Percentiles rank a stretch among this genome's conserved stretches.
Conservation (phyloP, 2,329 filamentous ascomycete genomes). For the Talaromyces verruculosus region DNA sequence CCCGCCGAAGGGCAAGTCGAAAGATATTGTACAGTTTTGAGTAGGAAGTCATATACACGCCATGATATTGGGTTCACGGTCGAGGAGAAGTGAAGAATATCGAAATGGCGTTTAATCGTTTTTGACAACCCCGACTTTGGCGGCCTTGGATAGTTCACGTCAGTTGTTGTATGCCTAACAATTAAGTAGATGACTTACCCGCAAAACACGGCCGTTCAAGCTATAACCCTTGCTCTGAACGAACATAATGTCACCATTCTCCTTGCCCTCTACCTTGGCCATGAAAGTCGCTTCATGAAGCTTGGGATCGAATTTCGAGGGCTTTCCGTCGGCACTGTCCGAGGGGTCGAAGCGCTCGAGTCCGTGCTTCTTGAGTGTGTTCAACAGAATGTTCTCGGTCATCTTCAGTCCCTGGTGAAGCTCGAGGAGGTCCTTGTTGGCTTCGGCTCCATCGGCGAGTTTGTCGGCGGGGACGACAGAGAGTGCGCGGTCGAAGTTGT, state of each 20-base stretch:
- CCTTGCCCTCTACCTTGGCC: conserved; percentile 80
- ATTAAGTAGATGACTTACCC: conserved; percentile 48
- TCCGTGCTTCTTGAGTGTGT: conserved; percentile 89
- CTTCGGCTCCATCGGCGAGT: conserved; percentile 56
- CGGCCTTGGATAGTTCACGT: conserved; percentile 53
- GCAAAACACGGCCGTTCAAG: conserved; percentile 83
- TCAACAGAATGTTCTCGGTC: conserved; percentile 86
- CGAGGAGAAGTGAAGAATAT: conserved; percentile 9
- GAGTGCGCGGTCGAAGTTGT: conserved; percentile 95
- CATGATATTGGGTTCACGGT: not conserved
- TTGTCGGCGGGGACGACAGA: conserved; percentile 73
- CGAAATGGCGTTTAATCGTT: conserved; percentile 53
- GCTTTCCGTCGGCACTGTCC: conserved; percentile 50
- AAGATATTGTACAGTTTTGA: conserved; percentile 19
- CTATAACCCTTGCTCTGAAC: conserved; percentile 95
- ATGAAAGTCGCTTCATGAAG: conserved; percentile 96
- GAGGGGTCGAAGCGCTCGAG: conserved; percentile 81
- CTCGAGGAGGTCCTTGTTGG: conserved; percentile 70
- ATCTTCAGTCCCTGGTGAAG: conserved; percentile 90
- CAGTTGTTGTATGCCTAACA: conserved; percentile 17
- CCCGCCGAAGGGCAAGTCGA: not conserved
- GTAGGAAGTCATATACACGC: conserved; percentile 10
- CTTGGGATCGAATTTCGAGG: conserved; percentile 93
- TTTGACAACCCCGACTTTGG: conserved; percentile 96
- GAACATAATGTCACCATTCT: conserved; percentile 85